Evolutionary conservation across 352 stramenopile genomes (phyloP).

Genomic region (Pythium aristosporum): DNA sequence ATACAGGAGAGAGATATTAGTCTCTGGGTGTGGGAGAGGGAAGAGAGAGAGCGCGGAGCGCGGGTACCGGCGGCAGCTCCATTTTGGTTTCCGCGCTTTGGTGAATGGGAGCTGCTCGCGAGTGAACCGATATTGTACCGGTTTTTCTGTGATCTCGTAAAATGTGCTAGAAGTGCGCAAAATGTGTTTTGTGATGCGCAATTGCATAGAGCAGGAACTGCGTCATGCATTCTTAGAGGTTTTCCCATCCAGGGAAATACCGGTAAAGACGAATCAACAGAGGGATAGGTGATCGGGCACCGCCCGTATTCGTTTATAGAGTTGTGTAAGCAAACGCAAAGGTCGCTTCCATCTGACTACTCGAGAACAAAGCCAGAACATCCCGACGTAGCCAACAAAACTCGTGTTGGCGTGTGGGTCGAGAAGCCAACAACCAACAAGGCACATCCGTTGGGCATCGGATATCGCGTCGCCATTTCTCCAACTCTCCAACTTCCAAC

Average conservation of each 20-base stretch:
- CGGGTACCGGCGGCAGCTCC: conserved; percentile 17
- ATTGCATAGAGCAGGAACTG: not conserved
- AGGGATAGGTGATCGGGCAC: not conserved
- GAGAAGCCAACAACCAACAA: not conserved
- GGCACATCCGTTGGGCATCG: not conserved
- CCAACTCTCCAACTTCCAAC: not conserved
- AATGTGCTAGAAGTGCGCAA: not conserved
- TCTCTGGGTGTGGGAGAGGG: not conserved
- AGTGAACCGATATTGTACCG: not conserved
- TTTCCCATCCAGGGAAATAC: not conserved
- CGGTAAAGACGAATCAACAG: not conserved
- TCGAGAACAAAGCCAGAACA: not conserved
- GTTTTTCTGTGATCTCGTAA: conserved; percentile 2
- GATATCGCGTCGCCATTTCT: not conserved
- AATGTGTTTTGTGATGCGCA: not conserved
- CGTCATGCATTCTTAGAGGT: not conserved
- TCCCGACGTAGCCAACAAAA: not conserved
- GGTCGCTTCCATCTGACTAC: conserved; percentile 7
- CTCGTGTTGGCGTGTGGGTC: not conserved
- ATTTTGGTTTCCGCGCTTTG: conserved; percentile 1
- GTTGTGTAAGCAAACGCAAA: not conserved
- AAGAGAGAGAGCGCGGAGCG: not conserved
- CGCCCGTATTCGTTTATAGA: conserved; percentile 8
- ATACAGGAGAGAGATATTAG: not conserved
- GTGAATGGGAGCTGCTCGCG: not conserved